Evolutionary conservation across 768 basidiomycete species (phyloP).

Genomic region (Termitomyces sp.): DNA sequence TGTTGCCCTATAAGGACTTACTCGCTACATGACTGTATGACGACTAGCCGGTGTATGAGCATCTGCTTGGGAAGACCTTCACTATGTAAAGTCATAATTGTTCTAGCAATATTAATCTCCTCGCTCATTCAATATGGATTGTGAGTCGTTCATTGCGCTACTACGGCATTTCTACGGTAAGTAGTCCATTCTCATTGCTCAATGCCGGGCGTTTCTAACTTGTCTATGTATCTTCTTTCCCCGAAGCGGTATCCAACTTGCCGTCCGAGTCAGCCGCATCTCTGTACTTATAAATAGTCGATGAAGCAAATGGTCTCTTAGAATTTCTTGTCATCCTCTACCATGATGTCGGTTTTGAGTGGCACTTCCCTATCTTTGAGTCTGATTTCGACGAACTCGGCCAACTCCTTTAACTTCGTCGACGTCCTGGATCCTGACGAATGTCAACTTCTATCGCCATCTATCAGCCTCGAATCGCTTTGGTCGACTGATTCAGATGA

Average conservation of each 20-base stretch:
- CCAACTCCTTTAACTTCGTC: slow-evolving; percentile 12
- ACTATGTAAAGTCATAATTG: background rate
- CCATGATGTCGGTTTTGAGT: slow-evolving; percentile 8
- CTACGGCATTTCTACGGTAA: background rate
- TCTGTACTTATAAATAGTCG: slow-evolving; percentile 5
- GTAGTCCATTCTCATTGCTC: background rate
- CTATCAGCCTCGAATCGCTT: slow-evolving; percentile 17
- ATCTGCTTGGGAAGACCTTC: background rate
- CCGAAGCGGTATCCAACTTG: background rate
- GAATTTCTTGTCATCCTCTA: slow-evolving; percentile 4
- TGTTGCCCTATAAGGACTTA: background rate
- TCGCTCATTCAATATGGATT: background rate
- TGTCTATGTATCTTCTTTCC: background rate
- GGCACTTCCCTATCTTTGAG: background rate
- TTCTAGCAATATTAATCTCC: background rate
- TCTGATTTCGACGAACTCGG: slow-evolving; percentile 13
- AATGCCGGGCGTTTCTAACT: background rate
- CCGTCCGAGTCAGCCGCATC: slow-evolving; percentile 1
- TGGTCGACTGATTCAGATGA: slow-evolving; percentile 19
- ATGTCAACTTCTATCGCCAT: slow-evolving; percentile 14
- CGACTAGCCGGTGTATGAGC: background rate
- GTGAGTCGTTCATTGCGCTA: background rate
- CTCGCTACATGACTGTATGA: background rate
- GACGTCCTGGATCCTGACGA: slow-evolving; percentile 13
- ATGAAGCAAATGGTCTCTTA: background rate